A percentile compares a stretch with the other conserved stretches of the same genome.
phyloP scores from a whole-genome alignment of 495 filamentous ascomycete species.

The Bacidia rubella region DNA sequence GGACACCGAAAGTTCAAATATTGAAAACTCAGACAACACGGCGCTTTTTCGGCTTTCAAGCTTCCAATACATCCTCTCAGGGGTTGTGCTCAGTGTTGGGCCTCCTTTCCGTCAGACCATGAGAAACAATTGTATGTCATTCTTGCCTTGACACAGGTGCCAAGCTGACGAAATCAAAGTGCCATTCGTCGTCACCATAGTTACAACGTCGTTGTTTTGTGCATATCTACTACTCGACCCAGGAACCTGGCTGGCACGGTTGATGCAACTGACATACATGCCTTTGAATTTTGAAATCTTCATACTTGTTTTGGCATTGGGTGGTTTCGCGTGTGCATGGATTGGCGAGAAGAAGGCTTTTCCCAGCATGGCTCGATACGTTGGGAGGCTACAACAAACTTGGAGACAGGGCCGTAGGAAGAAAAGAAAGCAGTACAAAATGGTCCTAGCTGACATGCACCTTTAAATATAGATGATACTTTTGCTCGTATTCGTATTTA shows the following conservation, averaged over 20 bases:
- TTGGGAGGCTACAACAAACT: constrained; percentile 44
- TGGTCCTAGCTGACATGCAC: constrained; percentile 61
- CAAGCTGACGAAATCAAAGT: constrained; percentile 31
- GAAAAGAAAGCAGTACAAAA: constrained; percentile 77
- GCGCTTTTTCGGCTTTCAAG: constrained; percentile 78
- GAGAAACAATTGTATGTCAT: constrained; percentile 55
- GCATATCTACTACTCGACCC: constrained; percentile 68
- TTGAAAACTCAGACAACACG: constrained; percentile 85
- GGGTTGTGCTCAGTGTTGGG: constrained; percentile 77
- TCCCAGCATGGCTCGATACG: constrained; percentile 48
- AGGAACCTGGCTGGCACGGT: constrained; percentile 44
- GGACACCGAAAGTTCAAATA: constrained; percentile 61
- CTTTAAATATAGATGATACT: constrained; percentile 15
- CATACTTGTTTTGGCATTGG: constrained; percentile 51
- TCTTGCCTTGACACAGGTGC: not conserved
- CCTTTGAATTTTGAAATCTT: constrained; percentile 55
- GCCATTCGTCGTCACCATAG: constrained; percentile 70
- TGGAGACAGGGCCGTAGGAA: constrained; percentile 49
- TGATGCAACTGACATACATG: constrained; percentile 81
- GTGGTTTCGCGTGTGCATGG: constrained; percentile 54
- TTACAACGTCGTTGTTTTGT: constrained; percentile 48
- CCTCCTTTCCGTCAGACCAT: constrained; percentile 77
- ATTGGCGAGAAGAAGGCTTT: constrained; percentile 57
- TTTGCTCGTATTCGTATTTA: not conserved
- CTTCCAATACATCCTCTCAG: constrained; percentile 86